A percentile compares a stretch with the other conserved stretches of the same genome.
phyloP scores from a whole-genome alignment of 306 rosid species.

The Senna siamea region DNA sequence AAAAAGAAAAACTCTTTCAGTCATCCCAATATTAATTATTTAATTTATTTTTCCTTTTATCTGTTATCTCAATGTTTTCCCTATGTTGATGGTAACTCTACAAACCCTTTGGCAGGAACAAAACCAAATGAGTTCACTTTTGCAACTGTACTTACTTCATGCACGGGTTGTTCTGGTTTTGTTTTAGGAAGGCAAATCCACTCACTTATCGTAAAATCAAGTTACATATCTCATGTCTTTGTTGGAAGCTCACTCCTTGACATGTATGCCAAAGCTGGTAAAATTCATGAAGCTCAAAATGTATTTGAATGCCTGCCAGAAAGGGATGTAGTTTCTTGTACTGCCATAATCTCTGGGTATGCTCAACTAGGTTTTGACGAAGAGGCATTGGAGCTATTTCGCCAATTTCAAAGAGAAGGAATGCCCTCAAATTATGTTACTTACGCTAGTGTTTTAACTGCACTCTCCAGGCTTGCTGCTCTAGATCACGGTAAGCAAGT shows the following conservation, averaged over 20 bases:
- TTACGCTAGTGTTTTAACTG: conserved; percentile 75
- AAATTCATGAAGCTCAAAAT: conserved; percentile 67
- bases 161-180: conserved; percentile 58
- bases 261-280: conserved; percentile 88
- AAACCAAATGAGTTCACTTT: conserved; percentile 86
- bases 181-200: conserved; percentile 78
- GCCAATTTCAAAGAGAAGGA: conserved; percentile 72
- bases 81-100: conserved; percentile 14
- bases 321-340: conserved; percentile 84
- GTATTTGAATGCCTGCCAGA: conserved; percentile 77
- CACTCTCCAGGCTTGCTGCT: conserved; percentile 87
- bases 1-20: not conserved
- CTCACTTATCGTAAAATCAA: conserved; percentile 60
- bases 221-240: conserved; percentile 63
- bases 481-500: conserved; percentile 88
- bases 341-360: conserved; percentile 87
- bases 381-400: conserved; percentile 73
- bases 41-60: not conserved
- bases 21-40: not conserved
- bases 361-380: conserved; percentile 84
- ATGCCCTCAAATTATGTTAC: conserved; percentile 84
- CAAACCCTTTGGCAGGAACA: conserved; percentile 55
- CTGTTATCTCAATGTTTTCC: conserved; percentile 11
- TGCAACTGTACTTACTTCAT: conserved; percentile 79
- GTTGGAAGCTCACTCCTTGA: conserved; percentile 94